Conservation (phyloP, 345 rosid genomes). For the Streptanthus diversifolius region DNA sequence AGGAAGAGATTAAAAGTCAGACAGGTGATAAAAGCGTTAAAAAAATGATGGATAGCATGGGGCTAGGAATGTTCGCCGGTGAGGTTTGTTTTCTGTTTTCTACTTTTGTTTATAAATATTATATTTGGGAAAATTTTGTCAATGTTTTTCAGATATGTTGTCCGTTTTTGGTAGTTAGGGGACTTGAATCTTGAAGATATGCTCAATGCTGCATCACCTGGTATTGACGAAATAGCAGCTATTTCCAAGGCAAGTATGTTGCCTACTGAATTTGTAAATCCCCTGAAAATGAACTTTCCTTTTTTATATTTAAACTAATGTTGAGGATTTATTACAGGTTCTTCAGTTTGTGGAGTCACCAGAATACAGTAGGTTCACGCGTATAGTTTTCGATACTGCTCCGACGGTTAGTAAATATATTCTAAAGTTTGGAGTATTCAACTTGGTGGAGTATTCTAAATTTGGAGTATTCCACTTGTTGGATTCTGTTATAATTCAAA, state of each 20-base stretch:
- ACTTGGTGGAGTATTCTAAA: background rate
- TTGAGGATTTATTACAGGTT: constrained; percentile 45
- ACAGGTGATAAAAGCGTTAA: constrained; percentile 45
- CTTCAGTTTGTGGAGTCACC: constrained; percentile 65
- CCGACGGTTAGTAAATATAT: constrained; percentile 57
- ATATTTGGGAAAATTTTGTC: background rate
- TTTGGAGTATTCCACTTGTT: background rate
- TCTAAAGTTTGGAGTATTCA: constrained; percentile 5
- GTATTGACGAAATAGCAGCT: constrained; percentile 69
- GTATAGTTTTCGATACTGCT: constrained; percentile 74
- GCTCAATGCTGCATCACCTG: constrained; percentile 71
- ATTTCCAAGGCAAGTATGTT: constrained; percentile 59
- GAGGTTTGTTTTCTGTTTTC: constrained; percentile 46
- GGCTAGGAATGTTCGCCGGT: constrained; percentile 72
- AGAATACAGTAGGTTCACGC: constrained; percentile 58
- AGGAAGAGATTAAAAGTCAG: constrained; percentile 56
- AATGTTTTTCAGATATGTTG: background rate
- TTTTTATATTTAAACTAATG: background rate
- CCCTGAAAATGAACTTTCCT: background rate
- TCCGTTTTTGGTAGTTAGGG: constrained; percentile 43
- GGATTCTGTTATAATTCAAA: background rate
- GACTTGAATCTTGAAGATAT: constrained; percentile 71
- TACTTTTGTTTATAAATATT: background rate
- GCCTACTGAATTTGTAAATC: background rate
- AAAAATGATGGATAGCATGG: constrained; percentile 69